phyloP scores from a whole-genome alignment of 2,329 filamentous ascomycete species.

The Penicillium sp. region DNA sequence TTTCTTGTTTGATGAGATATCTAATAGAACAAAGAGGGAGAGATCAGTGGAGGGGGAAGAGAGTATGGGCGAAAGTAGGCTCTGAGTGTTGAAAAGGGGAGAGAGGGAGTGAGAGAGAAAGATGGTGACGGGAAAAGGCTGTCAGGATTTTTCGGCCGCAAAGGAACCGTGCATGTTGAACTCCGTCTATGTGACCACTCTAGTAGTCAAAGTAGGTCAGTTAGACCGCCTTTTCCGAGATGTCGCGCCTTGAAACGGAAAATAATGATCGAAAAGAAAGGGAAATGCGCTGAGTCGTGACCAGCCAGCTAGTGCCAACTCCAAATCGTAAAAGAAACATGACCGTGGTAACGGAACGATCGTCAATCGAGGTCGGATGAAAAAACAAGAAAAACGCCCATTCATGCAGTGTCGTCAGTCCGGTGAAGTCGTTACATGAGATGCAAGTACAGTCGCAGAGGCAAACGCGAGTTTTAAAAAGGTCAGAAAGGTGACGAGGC shows the following conservation, averaged over 20 bases:
- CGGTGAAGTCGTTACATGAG: constrained; percentile 42
- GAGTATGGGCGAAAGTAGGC: constrained; percentile 12
- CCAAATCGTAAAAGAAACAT: constrained; percentile 25
- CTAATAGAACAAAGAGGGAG: constrained; percentile 14
- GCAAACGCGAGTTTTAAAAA: constrained; percentile 22
- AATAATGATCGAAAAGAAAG: constrained; percentile 12
- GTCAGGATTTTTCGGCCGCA: constrained; percentile 9
- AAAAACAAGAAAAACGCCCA: constrained; percentile 38
- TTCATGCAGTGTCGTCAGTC: constrained; percentile 43
- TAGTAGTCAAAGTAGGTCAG: constrained; percentile 7
- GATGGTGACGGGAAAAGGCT: constrained; percentile 4
- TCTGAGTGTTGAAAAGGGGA: constrained; percentile 8
- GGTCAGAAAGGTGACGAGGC: constrained; percentile 4
- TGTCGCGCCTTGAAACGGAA: constrained; percentile 4
- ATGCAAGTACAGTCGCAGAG: constrained; percentile 35
- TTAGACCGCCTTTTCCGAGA: neutral
- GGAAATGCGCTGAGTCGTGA: constrained; percentile 33
- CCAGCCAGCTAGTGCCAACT: constrained; percentile 38
- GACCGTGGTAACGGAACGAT: constrained; percentile 22
- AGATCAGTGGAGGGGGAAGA: neutral
- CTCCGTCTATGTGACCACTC: constrained; percentile 12
- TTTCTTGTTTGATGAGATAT: constrained; percentile 18
- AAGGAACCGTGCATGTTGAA: constrained; percentile 13
- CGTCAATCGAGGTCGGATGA: constrained; percentile 19
- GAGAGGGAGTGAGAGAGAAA: neutral